Base-by-base conservation (phyloP, 768 basidiomycete genomes). In the Kwoniella botswanensis region DNA sequence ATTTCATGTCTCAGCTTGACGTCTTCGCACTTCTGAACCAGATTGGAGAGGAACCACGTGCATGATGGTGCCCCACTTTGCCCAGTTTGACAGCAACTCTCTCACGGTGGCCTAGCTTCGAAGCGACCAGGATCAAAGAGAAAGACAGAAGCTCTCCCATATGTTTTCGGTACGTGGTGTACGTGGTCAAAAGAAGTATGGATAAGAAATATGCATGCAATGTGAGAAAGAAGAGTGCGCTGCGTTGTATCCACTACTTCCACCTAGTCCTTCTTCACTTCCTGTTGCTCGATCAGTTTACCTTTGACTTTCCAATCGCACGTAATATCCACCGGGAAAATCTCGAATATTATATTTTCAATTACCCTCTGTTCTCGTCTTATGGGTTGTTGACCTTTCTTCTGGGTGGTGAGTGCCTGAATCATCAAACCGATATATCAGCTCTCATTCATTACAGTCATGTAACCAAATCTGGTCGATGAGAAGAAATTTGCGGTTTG, bases 221-320 rank as follows among this genome's bases (percentile, higher is more conserved):
- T 35, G 35, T 6, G 35, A 35, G 35, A 35, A 35, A 3, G 35
- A 35, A 35, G 35, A 35, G 35, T 35, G 35, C 4, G 35, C 3
- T 35, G 35, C 35, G 35, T 35, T 35, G 7, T 35, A 35, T 35
- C 35, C 35, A 35, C 35, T 4, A 35, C 3, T 35, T 35, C 35
- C 35, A 50, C 18, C 46, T 50, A 50, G 17, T 50, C 46, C 46
- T 50, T 50, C 46, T 61, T 61, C 17, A 61, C 59, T 10, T 61
- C 35, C 21, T 61, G 59, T 22, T 61, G 63, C 43, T 68, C 67
- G 13, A 68, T 21, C 21, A 68, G 50, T 54, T 68, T 68, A 15
- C 64, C 65, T 56, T 67, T 71, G 55, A 71, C 55, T 50, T 71
- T 71, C 71, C 71, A 71, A 21, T 65, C 71, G 18, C 35, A 59